Percentiles rank a stretch among this genome's conserved stretches.
phyloP scores from a whole-genome alignment of 2,329 filamentous ascomycete species.

The Fusarium ramigenum region DNA sequence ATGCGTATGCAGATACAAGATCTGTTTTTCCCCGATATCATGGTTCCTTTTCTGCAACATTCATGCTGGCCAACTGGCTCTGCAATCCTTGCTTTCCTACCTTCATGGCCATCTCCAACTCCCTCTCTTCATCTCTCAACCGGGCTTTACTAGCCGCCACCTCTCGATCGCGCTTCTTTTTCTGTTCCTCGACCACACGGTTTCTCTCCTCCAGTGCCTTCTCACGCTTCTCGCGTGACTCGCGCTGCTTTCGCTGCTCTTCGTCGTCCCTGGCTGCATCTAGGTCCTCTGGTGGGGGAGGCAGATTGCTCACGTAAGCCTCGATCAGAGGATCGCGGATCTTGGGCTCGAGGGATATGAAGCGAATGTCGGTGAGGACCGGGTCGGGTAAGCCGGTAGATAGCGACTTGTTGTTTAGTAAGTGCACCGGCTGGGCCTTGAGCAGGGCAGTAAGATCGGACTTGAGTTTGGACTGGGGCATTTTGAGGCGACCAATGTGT shows the following conservation, averaged over 20 bases:
- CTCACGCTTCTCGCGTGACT: constrained; percentile 68
- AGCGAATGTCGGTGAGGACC: constrained; percentile 74
- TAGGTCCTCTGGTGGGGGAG: constrained; percentile 61
- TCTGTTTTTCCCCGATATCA: constrained; percentile 12
- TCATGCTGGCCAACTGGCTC: constrained; percentile 61
- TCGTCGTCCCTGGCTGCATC: constrained; percentile 59
- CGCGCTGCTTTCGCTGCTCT: constrained; percentile 57
- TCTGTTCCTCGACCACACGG: constrained; percentile 69
- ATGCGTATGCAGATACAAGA: constrained; percentile 1
- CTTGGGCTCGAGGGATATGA: constrained; percentile 70
- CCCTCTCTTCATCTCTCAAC: constrained; percentile 72
- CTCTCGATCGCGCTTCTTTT: constrained; percentile 65
- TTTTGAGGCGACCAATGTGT: constrained; percentile 72
- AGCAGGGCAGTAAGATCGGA: constrained; percentile 74
- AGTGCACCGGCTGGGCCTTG: constrained; percentile 64
- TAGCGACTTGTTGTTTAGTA: constrained; percentile 68
- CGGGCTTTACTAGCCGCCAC: constrained; percentile 68
- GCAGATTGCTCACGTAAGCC: constrained; percentile 71
- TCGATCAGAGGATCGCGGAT: constrained; percentile 72
- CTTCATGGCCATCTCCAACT: constrained; percentile 74
- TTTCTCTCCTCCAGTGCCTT: constrained; percentile 74
- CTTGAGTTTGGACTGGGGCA: constrained; percentile 72
- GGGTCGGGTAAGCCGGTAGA: constrained; percentile 67
- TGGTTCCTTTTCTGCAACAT: constrained; percentile 33
- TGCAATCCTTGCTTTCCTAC: constrained; percentile 73